Conservation (phyloP, 352 stramenopile genomes). For the Globisporangium paroecandrum region DNA sequence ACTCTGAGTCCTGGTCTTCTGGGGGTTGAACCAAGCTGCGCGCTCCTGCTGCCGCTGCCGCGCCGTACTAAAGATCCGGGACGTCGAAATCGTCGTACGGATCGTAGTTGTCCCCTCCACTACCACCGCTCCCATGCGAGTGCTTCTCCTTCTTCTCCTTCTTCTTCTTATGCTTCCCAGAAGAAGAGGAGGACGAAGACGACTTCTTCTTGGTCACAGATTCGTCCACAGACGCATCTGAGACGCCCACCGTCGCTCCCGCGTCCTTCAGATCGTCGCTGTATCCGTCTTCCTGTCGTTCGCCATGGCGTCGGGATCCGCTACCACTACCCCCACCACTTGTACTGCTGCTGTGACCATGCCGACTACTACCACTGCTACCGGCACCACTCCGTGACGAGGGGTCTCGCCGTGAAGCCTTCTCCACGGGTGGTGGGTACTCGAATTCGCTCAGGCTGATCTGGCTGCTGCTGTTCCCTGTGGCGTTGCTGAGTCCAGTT, state of each 20-base stretch:
- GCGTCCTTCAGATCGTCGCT: not conserved
- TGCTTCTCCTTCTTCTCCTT: conserved; percentile 34
- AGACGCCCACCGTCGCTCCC: not conserved
- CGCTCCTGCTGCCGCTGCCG: not conserved
- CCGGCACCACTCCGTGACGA: conserved; percentile 1
- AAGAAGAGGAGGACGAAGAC: not conserved
- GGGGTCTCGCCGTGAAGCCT: not conserved
- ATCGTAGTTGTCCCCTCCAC: not conserved
- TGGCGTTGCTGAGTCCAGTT: not conserved
- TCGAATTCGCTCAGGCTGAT: conserved; percentile 49
- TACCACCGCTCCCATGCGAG: conserved; percentile 4
- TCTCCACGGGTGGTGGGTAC: conserved; percentile 16
- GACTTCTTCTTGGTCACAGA: conserved; percentile 35
- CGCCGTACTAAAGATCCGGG: conserved; percentile 3
- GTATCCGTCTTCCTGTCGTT: conserved; percentile 25
- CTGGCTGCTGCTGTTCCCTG: conserved; percentile 21
- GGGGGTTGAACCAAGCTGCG: conserved; percentile 1
- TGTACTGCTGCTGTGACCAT: not conserved
- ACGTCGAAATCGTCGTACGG: conserved; percentile 11
- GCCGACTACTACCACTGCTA: conserved; percentile 13
- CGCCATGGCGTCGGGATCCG: conserved; percentile 21
- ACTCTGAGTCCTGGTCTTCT: conserved; percentile 16
- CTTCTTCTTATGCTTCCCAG: conserved; percentile 50
- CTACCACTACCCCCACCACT: too few relatives aligned
- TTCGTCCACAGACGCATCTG: conserved; percentile 12